Evolutionary conservation across 768 basidiomycete species (phyloP), one percentile per base, ranked within the genome.

Genomic region (Hemileccinum impolitum): DNA sequence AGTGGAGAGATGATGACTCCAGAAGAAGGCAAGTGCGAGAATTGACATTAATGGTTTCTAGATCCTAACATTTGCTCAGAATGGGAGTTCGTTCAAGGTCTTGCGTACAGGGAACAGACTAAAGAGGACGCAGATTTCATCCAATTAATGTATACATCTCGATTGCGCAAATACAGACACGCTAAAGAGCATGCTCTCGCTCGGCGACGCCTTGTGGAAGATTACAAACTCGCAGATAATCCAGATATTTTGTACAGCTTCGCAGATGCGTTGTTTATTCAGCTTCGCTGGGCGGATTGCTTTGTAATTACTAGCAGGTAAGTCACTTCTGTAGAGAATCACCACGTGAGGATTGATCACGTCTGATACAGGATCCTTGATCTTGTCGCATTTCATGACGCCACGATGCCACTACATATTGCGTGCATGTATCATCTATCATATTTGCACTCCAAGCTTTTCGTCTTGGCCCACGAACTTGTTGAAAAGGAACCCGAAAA

Each of bases 341-440:
- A 26, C 4, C 9, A 5, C 1, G 11, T 13, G 25, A 35, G 30
- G 19, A 25, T 49, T 28, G 48, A 47, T 31, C 46, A 38, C 7
- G 21, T 26, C 31, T 6, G 35, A 26, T 12, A 19, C 64, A 95
- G 95, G 59, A 96, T 98, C 49, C 74, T 97, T 38, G 80, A 82
- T 14, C 74, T 90, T 10, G 85, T 90, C n/a, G 78, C 87, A 1
- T 82, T 91, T 36, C 96, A 99, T 65, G 82, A 84, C 26, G 80
- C 87, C 7, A 91, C 95, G 1, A 85, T 98, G 72, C 93, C 94
- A 0, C 65, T 98, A 50, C 95, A 99, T 63, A 85, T 99, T 30
- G 94, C 95, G 4, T 97, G 95, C 78, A 95, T 98, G 91, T 90
- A 94, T 63, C 95, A 99, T 67, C 76, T 98, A 17, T 81, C 85